phyloP scores from a whole-genome alignment of 805 yeast genomes.

The Schwanniomyces yamadae region DNA sequence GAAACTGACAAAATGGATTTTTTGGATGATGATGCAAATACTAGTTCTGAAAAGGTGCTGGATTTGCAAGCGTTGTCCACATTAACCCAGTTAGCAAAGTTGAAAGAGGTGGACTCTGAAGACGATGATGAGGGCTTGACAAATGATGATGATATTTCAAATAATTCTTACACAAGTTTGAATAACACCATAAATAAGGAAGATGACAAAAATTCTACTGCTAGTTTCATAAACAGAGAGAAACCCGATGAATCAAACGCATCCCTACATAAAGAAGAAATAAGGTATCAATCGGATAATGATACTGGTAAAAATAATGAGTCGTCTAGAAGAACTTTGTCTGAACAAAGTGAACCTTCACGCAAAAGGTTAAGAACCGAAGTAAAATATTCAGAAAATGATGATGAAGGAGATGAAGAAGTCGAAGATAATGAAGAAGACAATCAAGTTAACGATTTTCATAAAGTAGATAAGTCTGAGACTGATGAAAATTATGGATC shows the following conservation, averaged over 20 bases:
- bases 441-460: not conserved
- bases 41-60: slow-evolving; percentile 23
- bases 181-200: too few species aligned
- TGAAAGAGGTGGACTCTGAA: slow-evolving; percentile 37
- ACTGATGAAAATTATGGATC: slow-evolving; percentile 10
- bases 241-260: not conserved
- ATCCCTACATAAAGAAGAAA: slow-evolving; percentile 13
- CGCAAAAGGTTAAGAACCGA: slow-evolving; percentile 6
- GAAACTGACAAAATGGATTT: slow-evolving; percentile 86
- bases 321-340: slow-evolving; percentile 10
- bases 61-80: slow-evolving; percentile 41
- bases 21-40: slow-evolving; percentile 31
- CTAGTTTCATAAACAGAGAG: not conserved
- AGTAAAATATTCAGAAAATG: slow-evolving; percentile 17
- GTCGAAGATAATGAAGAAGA: slow-evolving; percentile 17
- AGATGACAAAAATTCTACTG: too few species aligned
- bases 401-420: slow-evolving; percentile 19
- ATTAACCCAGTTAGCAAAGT: slow-evolving; percentile 41
- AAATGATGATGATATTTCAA: not conserved
- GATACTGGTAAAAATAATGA: not conserved
- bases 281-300: slow-evolving; percentile 2
- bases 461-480: too few species aligned
- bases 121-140: slow-evolving; percentile 25
- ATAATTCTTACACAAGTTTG: slow-evolving; percentile 6
- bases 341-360: not conserved